These are phyloP conservation scores for Eustoma russellianum DNA, from an alignment of 257 asterid species.

Conservation along the genomic window DNA sequence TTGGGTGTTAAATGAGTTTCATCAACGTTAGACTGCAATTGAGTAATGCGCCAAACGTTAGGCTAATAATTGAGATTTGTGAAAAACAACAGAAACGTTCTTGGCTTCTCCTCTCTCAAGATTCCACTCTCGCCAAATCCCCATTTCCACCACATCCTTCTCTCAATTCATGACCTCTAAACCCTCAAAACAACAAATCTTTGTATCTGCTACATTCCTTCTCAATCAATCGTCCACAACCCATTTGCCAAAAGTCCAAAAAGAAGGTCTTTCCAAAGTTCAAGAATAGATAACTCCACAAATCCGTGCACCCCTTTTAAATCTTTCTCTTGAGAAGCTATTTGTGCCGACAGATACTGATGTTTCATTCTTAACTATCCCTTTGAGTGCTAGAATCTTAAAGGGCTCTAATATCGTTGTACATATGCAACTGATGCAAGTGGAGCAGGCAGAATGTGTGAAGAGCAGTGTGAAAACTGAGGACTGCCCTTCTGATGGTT, in stretches of 20 bases:
- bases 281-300: slow-evolving; percentile 15
- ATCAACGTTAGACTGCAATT: too few relatives aligned
- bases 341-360: slow-evolving; percentile 85
- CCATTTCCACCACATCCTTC: slow-evolving; percentile 10
- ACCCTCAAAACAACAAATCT: slow-evolving; percentile 1
- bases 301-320: slow-evolving; percentile 13
- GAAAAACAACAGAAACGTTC: slow-evolving; percentile 12
- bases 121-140: slow-evolving; percentile 15
- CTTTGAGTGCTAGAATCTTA: slow-evolving; percentile 51
- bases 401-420: slow-evolving; percentile 88
- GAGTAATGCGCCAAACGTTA: too few relatives aligned
- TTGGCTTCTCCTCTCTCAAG: slow-evolving; percentile 18
- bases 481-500: slow-evolving; percentile 69
- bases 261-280: slow-evolving; percentile 9
- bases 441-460: slow-evolving; percentile 66
- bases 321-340: slow-evolving; percentile 52
- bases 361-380: slow-evolving; percentile 25
- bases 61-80: too few relatives aligned
- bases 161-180: slow-evolving; percentile 10
- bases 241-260: slow-evolving; percentile 6
- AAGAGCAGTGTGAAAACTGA: slow-evolving; percentile 79
- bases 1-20: too few relatives aligned
- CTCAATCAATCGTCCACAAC: slow-evolving; percentile 15
- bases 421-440: slow-evolving; percentile 64
- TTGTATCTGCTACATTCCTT: slow-evolving; percentile 21